These are phyloP conservation scores for Cymodocea nodosa DNA, from an alignment of 116 monocot genomes.

Conservation along the genomic window DNA sequence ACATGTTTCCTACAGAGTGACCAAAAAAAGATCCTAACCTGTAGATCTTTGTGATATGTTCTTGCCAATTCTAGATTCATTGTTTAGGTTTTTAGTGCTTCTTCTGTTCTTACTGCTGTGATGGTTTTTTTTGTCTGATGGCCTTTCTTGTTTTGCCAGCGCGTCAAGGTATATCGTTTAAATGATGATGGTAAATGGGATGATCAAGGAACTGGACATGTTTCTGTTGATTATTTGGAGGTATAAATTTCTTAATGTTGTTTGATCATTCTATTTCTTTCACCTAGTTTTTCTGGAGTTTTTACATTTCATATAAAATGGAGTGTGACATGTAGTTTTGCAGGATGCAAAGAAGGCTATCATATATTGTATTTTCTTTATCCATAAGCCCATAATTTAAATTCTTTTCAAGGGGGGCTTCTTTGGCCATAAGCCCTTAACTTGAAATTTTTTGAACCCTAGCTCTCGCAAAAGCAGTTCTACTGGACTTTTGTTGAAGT, in stretches of 20 bases:
- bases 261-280: not conserved
- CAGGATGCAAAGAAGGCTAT: too few species aligned
- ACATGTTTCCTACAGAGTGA: too few species aligned
- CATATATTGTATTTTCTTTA: too few species aligned
- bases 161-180: slow-evolving; percentile 68
- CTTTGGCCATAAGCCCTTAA: too few species aligned
- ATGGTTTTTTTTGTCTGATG: not conserved
- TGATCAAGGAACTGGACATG: slow-evolving; percentile 75
- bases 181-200: slow-evolving; percentile 72
- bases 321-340: too few species aligned
- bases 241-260: slow-evolving; percentile 10
- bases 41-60: not conserved
- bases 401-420: too few species aligned
- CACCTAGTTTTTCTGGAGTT: not conserved
- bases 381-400: too few species aligned
- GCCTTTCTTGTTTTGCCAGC: slow-evolving; percentile 21
- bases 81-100: not conserved
- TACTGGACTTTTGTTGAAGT: too few species aligned
- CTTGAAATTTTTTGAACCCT: too few species aligned
- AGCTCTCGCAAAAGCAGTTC: too few species aligned
- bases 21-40: too few species aligned
- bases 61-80: not conserved
- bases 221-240: slow-evolving; percentile 63
- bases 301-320: too few species aligned
- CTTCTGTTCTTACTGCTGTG: not conserved